phyloP scores from a whole-genome alignment of 129 eudicot species.

The Centrapalus pauciflorus region DNA sequence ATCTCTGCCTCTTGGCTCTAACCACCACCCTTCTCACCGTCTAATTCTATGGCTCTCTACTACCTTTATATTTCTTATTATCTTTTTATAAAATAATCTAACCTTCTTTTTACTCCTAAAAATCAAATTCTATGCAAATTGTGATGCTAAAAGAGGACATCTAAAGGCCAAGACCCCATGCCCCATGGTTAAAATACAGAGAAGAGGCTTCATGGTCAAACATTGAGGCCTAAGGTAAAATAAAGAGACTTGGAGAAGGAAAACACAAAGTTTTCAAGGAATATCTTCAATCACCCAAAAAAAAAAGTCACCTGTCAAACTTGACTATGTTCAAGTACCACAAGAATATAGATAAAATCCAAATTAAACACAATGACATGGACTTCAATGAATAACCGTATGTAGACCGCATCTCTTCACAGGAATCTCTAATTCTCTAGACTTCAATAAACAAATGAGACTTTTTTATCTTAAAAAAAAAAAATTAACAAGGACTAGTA shows the following conservation, averaged over 20 bases:
- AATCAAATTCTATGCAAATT: background rate
- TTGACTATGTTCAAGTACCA: background rate
- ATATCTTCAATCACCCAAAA: background rate
- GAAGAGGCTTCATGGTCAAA: background rate
- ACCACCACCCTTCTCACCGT: too few relatives aligned
- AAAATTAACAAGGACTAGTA: too few relatives aligned
- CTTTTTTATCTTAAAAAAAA: too few relatives aligned
- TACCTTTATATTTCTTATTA: too few relatives aligned
- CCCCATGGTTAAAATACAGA: background rate
- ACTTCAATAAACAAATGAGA: background rate
- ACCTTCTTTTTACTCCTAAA: background rate
- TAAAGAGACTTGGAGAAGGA: background rate
- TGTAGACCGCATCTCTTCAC: conserved; percentile 1
- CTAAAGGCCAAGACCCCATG: background rate
- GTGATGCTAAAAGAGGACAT: background rate
- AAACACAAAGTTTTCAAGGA: background rate
- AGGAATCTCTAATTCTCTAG: background rate
- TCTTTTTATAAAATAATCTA: too few relatives aligned
- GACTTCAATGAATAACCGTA: conserved; percentile 3
- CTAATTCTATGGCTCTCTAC: too few relatives aligned
- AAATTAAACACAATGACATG: background rate
- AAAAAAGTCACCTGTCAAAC: background rate
- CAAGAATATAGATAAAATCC: background rate
- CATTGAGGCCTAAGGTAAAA: too few relatives aligned
- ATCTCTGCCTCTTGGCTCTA: too few relatives aligned